Evolutionary conservation across 2,329 filamentous ascomycete species (phyloP).

Genomic region (Truncatella angustata): DNA sequence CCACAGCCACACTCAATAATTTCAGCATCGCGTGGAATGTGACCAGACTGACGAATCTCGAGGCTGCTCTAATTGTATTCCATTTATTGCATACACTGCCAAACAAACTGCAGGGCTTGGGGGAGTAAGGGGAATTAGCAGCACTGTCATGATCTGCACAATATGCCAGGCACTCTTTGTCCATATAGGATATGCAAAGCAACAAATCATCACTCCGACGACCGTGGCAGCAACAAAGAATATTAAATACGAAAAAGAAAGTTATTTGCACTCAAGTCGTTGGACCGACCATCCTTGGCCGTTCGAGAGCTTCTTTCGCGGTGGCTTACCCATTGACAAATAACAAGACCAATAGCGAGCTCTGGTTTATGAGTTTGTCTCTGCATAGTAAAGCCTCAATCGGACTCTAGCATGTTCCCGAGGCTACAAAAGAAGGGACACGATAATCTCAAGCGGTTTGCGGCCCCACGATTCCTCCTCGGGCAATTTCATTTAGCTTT

Average conservation of each 20-base stretch:
- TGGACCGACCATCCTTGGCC: no score
- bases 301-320: no score
- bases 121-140: no score
- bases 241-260: no score
- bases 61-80: slow-evolving; percentile 6
- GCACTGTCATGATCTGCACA: no score
- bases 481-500: slow-evolving; percentile 5
- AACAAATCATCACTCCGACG: no score
- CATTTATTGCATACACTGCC: slow-evolving; percentile 6
- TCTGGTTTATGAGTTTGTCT: no score
- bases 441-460: neutral
- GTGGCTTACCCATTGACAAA: neutral
- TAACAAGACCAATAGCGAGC: neutral
- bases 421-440: neutral
- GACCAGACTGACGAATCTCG: slow-evolving; percentile 10
- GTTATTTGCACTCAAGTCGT: no score
- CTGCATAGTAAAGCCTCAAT: neutral
- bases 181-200: no score
- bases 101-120: neutral
- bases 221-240: no score
- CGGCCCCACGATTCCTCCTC: slow-evolving; percentile 2
- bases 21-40: slow-evolving; percentile 1
- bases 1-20: slow-evolving; percentile 8
- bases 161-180: no score
- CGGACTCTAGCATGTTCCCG: slow-evolving; percentile 4